Conservation (phyloP, 495 filamentous ascomycete species). For the Penicillium bovifimosum region DNA sequence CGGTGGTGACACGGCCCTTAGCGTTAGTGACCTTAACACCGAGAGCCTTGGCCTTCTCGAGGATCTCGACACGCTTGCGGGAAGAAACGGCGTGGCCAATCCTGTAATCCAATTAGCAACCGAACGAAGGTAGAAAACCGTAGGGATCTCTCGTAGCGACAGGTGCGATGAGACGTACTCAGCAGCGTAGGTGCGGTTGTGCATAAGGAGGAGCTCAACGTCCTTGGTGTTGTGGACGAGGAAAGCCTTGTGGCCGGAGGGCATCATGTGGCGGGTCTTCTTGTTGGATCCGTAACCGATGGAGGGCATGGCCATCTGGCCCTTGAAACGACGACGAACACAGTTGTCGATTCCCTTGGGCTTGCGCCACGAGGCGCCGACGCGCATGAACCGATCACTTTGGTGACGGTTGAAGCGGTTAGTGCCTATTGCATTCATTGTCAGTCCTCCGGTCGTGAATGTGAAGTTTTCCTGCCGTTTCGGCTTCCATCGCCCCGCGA, state of each 20-base stretch:
- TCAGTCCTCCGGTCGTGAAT: slow-evolving; percentile 27
- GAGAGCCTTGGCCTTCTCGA: slow-evolving; percentile 92
- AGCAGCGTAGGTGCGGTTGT: slow-evolving; percentile 97
- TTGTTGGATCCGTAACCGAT: slow-evolving; percentile 98
- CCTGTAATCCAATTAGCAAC: slow-evolving; percentile 42
- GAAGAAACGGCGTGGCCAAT: slow-evolving; percentile 96
- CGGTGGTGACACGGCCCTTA: slow-evolving; percentile 96
- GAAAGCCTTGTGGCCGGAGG: slow-evolving; percentile 99
- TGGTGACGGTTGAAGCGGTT: slow-evolving; percentile 94
- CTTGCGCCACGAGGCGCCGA: slow-evolving; percentile 29
- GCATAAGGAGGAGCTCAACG: slow-evolving; percentile 97
- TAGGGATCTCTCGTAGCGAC: neutral
- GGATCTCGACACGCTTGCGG: slow-evolving; percentile 95
- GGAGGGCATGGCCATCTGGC: slow-evolving; percentile 93
- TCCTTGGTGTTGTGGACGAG: slow-evolving; percentile 93
- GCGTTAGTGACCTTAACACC: slow-evolving; percentile 98
- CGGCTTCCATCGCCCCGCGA: slow-evolving; percentile 2
- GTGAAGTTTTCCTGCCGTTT: neutral
- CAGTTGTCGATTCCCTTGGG: slow-evolving; percentile 69
- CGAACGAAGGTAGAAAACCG: neutral
- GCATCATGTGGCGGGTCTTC: slow-evolving; percentile 98
- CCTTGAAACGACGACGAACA: slow-evolving; percentile 88
- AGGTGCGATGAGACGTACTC: slow-evolving; percentile 61
- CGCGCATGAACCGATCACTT: slow-evolving; percentile 89
- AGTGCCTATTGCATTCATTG: slow-evolving; percentile 53